Base-by-base conservation (phyloP, 345 rosid species). In the Camelina neglecta region DNA sequence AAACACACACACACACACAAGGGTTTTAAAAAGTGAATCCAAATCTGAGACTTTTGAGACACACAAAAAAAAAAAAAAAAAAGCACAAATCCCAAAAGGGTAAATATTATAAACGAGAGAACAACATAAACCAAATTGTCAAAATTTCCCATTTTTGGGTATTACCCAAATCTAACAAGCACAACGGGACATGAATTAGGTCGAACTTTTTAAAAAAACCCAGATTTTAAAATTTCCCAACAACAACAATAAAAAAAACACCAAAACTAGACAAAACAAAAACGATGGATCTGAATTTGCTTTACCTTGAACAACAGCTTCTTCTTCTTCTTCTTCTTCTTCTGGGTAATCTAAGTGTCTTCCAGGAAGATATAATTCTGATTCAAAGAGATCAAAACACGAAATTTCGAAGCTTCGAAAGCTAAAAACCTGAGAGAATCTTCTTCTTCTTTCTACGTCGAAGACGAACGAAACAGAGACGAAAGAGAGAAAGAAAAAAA, bases 241-340 rank as follows among this genome's bases (percentile, higher is more conserved):
- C 26, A 67, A 67, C 13, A 15, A 35, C 77, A 39, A n/a, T 2
- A 8, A 7, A 36, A 36, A 7, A 36, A 35, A 8, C 4, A 15
- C 29, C 29, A 26, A 26, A 26, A 4, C 3, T 26, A 26, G 29
- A 26, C 29, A 45, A 1, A 21, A 44, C 11, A 36, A 33, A 36
- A 57, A 59, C 3, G 62, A 49, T 71, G 69, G 77, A 71, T 77
- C 63, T 72, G 63, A 77, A 71, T 39, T 41, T 42, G 23, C 50
- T 58, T 58, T 65, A 77, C 81, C 77, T 29, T 51, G 12, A 7
- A 58, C 7, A 39, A 11, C 38, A 35, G 38, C 38, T 35, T 35
- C 38, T 35, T 33, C 36, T 26, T 26, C 38, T 33, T 31, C 33
- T 35, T 33, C 36, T 26, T 26, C 38, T 33, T 35, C 45, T 65